Conservation (phyloP, 1,284 basidiomycete species). For the Trichosporon inkin region DNA sequence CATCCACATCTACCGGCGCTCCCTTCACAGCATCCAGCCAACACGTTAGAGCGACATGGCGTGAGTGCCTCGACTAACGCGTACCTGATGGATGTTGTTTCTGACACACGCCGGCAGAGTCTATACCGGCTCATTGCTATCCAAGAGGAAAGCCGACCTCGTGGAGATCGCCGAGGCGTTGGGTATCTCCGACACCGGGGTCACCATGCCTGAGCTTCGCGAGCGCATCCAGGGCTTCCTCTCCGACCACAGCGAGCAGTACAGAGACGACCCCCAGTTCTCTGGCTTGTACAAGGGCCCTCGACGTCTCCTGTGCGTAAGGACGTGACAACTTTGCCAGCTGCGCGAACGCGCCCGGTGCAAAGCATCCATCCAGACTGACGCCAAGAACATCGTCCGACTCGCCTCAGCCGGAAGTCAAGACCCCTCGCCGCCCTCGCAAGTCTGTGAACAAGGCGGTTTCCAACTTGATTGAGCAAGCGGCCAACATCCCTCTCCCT, state of each 20-base stretch:
- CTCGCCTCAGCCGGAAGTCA: slow-evolving; percentile 29
- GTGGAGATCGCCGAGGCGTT: slow-evolving; percentile 43
- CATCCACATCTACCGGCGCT: slow-evolving; percentile 12
- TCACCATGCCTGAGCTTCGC: slow-evolving; percentile 28
- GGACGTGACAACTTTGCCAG: not conserved
- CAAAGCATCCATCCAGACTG: not conserved
- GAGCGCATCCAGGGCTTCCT: slow-evolving; percentile 39
- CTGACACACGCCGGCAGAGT: slow-evolving; percentile 12
- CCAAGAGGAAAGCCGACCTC: slow-evolving; percentile 43
- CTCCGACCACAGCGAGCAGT: slow-evolving; percentile 29
- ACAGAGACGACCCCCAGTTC: slow-evolving; percentile 31
- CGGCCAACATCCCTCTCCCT: slow-evolving; percentile 40
- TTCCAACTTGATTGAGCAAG: slow-evolving; percentile 35
- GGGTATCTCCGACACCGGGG: slow-evolving; percentile 26
- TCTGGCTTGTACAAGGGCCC: slow-evolving; percentile 39
- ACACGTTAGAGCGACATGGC: slow-evolving; percentile 15
- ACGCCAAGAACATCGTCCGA: slow-evolving; percentile 22
- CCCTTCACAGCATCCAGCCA: not conserved
- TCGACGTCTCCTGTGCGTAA: slow-evolving; percentile 9
- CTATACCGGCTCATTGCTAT: slow-evolving; percentile 37
- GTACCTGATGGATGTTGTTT: not conserved
- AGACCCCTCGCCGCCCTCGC: slow-evolving; percentile 26
- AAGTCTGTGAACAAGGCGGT: slow-evolving; percentile 38
- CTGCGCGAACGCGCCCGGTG: not conserved
- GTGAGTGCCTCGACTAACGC: slow-evolving; percentile 15